Evolutionary conservation across 2,329 filamentous ascomycete genomes (phyloP).

Genomic region (Trichoderma aggressivum): DNA sequence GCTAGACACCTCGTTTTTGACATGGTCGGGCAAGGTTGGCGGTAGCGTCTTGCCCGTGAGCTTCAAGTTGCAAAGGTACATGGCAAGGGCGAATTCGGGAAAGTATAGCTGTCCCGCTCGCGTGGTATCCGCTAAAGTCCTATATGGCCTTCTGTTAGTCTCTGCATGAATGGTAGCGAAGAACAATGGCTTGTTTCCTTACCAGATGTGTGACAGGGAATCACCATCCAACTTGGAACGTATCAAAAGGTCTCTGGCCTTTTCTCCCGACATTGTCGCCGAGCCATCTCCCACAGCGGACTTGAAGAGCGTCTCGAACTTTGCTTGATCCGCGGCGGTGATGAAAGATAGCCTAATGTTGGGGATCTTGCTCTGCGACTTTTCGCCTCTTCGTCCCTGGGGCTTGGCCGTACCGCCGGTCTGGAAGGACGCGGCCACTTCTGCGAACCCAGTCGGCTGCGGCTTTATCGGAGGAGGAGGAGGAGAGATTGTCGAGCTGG

Average conservation of each 20-base stretch:
- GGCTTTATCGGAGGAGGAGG: constrained; percentile 61
- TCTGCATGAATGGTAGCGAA: background rate
- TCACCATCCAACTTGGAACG: constrained; percentile 85
- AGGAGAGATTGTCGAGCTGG: constrained; percentile 48
- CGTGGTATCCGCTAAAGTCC: constrained; percentile 91
- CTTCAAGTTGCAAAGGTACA: constrained; percentile 97
- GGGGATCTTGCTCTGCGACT: constrained; percentile 72
- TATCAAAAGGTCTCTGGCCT: constrained; percentile 83
- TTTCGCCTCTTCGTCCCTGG: constrained; percentile 46
- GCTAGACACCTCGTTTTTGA: constrained; percentile 95
- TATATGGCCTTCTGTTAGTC: constrained; percentile 34
- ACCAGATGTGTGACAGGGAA: constrained; percentile 91
- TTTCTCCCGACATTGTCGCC: constrained; percentile 86
- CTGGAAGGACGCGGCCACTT: constrained; percentile 66
- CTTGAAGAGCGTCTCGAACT: constrained; percentile 97
- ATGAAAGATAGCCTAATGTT: constrained; percentile 95
- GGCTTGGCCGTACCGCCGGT: constrained; percentile 45
- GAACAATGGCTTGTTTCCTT: constrained; percentile 27
- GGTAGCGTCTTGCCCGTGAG: constrained; percentile 84
- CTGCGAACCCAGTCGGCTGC: constrained; percentile 61
- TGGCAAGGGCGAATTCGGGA: constrained; percentile 93
- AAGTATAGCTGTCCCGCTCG: constrained; percentile 95
- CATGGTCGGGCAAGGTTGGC: constrained; percentile 69
- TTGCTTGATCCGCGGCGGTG: constrained; percentile 88
- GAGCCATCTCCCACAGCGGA: constrained; percentile 83